Percentiles rank a stretch among this genome's conserved stretches.
Evolutionary conservation across 495 filamentous ascomycete species (phyloP).

Genomic region (Penicillium mononematosum): DNA sequence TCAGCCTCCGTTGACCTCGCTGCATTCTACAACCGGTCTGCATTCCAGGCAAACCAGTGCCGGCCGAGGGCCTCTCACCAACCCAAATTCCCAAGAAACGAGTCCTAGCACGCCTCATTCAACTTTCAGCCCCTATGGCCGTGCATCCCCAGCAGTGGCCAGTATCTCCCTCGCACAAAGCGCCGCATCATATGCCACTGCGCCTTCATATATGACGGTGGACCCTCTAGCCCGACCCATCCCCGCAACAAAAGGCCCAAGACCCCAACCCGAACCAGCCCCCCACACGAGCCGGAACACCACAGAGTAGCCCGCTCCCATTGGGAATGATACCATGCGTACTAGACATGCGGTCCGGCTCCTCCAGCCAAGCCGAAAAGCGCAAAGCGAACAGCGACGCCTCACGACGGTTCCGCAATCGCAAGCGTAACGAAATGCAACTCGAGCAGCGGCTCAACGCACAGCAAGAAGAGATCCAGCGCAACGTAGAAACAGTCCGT

Average conservation of each 20-base stretch:
- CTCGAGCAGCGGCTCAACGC: constrained; percentile 58
- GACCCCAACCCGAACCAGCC: constrained; percentile 37
- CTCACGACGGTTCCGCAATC: constrained; percentile 81
- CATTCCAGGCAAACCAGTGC: constrained; percentile 45
- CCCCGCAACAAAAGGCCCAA: constrained; percentile 27
- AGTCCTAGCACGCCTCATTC: constrained; percentile 57
- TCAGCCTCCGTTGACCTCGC: constrained; percentile 34
- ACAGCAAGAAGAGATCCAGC: constrained; percentile 58
- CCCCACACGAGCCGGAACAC: constrained; percentile 37
- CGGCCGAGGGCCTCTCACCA: constrained; percentile 36
- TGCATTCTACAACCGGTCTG: constrained; percentile 42
- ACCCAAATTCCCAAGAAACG: constrained; percentile 50
- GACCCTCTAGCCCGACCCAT: constrained; percentile 32
- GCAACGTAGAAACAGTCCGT: constrained; percentile 50
- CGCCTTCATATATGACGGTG: constrained; percentile 28
- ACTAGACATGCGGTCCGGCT: constrained; percentile 72
- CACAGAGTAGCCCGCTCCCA: constrained; percentile 34
- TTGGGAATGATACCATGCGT: constrained; percentile 61
- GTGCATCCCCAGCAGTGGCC: constrained; percentile 43
- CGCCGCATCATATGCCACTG: constrained; percentile 19
- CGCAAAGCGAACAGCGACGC: constrained; percentile 91
- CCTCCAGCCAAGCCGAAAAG: constrained; percentile 85
- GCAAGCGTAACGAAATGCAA: constrained; percentile 86
- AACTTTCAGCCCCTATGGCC: constrained; percentile 48
- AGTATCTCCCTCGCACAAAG: constrained; percentile 26